Conservation (phyloP, 2,329 filamentous ascomycete genomes). For the Xylaria sp. region DNA sequence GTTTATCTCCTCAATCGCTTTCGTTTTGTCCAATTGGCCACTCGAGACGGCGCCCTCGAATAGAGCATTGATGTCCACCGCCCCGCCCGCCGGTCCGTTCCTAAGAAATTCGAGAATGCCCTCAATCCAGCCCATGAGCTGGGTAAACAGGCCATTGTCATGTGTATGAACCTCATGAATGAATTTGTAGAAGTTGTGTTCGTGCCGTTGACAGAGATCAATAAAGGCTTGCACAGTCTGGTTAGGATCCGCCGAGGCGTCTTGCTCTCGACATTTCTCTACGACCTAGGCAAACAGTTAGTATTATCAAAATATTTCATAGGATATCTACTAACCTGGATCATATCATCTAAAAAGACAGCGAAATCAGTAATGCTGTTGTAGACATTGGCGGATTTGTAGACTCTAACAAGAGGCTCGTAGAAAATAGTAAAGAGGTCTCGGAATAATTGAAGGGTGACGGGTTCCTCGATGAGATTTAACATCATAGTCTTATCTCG, state of each 20-base stretch:
- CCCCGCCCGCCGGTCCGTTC: conserved; percentile 85
- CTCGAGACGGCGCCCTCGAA: conserved; percentile 82
- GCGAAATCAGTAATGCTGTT: conserved; percentile 97
- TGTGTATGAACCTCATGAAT: conserved; percentile 97
- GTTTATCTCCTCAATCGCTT: conserved; percentile 84
- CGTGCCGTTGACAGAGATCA: conserved; percentile 92
- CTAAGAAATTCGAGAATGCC: conserved; percentile 93
- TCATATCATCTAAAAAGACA: conserved; percentile 91
- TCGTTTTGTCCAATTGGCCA: conserved; percentile 74
- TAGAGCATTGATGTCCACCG: conserved; percentile 92
- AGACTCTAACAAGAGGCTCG: conserved; percentile 94
- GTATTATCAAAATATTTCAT: not conserved
- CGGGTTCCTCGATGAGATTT: conserved; percentile 92
- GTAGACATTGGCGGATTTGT: conserved; percentile 99
- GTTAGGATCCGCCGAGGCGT: conserved; percentile 94
- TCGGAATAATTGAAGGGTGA: conserved; percentile 94
- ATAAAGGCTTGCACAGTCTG: conserved; percentile 99
- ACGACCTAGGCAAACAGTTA: conserved; percentile 61
- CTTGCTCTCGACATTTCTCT: conserved; percentile 74
- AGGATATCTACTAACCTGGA: conserved; percentile 67
- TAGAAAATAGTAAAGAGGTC: conserved; percentile 99
- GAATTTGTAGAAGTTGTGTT: conserved; percentile 99
- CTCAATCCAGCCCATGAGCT: conserved; percentile 97
- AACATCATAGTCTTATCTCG: conserved; percentile 99
- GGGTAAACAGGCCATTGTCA: conserved; percentile 95